These are phyloP conservation scores for Sugiyamaella marilandica DNA, from an alignment of 805 yeast genomes.

Conservation along the genomic window DNA sequence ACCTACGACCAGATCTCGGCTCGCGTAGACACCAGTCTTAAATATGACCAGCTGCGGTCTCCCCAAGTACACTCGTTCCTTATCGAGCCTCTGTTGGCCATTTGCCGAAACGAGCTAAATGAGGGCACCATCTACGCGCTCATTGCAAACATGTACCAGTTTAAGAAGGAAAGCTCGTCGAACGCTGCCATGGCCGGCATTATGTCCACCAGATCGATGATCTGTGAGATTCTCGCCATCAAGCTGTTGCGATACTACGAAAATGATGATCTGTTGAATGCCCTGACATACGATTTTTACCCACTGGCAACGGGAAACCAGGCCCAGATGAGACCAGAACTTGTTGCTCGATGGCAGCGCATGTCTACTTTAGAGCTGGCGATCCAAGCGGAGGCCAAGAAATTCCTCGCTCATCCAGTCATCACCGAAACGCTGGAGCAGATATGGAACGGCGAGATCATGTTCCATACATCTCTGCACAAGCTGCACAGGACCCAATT, in stretches of 20 bases:
- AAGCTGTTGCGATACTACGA: constrained; percentile 44
- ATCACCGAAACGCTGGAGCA: constrained; percentile 44
- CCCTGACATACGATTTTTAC: constrained; percentile 42
- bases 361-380: constrained; percentile 46
- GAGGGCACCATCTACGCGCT: constrained; percentile 38
- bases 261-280: constrained; percentile 40
- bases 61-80: constrained; percentile 47
- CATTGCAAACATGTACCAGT: constrained; percentile 35
- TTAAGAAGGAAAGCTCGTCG: constrained; percentile 31
- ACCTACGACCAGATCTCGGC: constrained; percentile 42
- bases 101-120: constrained; percentile 28
- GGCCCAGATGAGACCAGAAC: constrained; percentile 18
- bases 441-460: constrained; percentile 50
- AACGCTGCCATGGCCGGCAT: constrained; percentile 33
- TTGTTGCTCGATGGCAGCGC: constrained; percentile 38
- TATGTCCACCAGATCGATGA: constrained; percentile 42
- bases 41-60: constrained; percentile 47
- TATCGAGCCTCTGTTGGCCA: constrained; percentile 44
- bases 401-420: constrained; percentile 49
- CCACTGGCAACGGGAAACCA: constrained; percentile 36
- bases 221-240: constrained; percentile 51
- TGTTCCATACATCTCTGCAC: constrained; percentile 36
- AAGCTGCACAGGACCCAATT: constrained; percentile 32
- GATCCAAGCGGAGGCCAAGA: constrained; percentile 48
- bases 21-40: constrained; percentile 42